Percentiles rank a stretch among this genome's conserved stretches.
phyloP scores from a whole-genome alignment of 495 filamentous ascomycete genomes.

The Aspergillus biplanus region DNA sequence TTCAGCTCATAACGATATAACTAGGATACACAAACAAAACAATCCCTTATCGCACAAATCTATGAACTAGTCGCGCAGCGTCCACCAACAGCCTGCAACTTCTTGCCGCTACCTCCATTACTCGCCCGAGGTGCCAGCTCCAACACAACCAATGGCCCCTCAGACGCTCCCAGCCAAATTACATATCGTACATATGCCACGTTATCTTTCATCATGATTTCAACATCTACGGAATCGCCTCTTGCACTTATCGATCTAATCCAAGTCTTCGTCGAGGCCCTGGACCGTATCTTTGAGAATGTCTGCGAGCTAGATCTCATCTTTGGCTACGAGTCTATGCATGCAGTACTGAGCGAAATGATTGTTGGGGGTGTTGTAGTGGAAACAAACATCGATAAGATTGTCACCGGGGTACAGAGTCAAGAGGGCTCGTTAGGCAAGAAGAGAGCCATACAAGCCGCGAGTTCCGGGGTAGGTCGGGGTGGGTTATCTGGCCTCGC shows the following conservation, averaged over 20 bases:
- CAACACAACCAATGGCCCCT: constrained; percentile 58
- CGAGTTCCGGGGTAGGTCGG: constrained; percentile 43
- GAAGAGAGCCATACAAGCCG: constrained; percentile 55
- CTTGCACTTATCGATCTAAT: constrained; percentile 95
- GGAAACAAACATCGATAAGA: constrained; percentile 86
- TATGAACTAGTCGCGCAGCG: constrained; percentile 95
- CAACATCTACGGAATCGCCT: constrained; percentile 94
- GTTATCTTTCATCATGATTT: constrained; percentile 97
- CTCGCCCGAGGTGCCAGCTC: constrained; percentile 67
- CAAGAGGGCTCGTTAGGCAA: constrained; percentile 82
- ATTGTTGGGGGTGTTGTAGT: constrained; percentile 94
- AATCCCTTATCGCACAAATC: constrained; percentile 94
- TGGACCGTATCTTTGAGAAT: constrained; percentile 95
- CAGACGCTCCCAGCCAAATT: constrained; percentile 90
- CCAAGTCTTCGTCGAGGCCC: constrained; percentile 94
- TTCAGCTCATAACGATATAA: constrained; percentile 14
- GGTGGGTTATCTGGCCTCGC: constrained; percentile 44
- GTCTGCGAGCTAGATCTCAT: constrained; percentile 98
- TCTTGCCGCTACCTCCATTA: constrained; percentile 79
- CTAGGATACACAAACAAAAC: constrained; percentile 92
- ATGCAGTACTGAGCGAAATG: constrained; percentile 91
- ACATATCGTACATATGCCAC: constrained; percentile 99
- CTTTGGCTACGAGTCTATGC: constrained; percentile 97
- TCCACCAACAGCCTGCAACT: constrained; percentile 88
- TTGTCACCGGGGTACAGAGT: constrained; percentile 79